A percentile compares a stretch with the other conserved stretches of the same genome.
Conservation (phyloP, 169 alveolate genomes). For the Plasmodium vivax region DNA sequence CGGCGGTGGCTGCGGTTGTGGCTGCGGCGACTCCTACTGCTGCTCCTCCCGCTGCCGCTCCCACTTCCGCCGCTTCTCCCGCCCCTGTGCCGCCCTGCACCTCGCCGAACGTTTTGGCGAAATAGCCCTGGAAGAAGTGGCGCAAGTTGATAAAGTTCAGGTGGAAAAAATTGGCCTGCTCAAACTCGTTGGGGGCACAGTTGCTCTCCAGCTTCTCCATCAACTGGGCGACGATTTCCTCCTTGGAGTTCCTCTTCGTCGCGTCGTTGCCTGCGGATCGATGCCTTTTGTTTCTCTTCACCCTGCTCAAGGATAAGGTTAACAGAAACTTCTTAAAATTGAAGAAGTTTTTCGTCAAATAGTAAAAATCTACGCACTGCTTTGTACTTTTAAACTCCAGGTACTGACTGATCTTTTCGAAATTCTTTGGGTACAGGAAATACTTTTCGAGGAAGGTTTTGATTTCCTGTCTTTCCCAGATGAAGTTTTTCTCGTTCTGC, state of each 20-base stretch:
- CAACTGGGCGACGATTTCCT: slow-evolving; percentile 50
- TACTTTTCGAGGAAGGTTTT: slow-evolving; percentile 87
- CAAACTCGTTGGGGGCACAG: slow-evolving; percentile 37
- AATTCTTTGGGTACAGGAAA: slow-evolving; percentile 90
- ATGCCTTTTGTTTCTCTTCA: slow-evolving; percentile 25
- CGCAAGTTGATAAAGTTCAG: slow-evolving; percentile 4
- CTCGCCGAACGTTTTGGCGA: slow-evolving; percentile 20
- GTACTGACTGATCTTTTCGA: slow-evolving; percentile 88
- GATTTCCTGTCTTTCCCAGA: slow-evolving; percentile 88
- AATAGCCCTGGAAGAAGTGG: slow-evolving; percentile 26
- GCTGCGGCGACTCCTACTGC: too few species aligned
- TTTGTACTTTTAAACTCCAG: slow-evolving; percentile 87
- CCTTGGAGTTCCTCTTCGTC: slow-evolving; percentile 42
- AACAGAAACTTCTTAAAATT: slow-evolving; percentile 30
- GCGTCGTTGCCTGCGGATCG: slow-evolving; percentile 4
- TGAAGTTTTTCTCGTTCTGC: slow-evolving; percentile 73
- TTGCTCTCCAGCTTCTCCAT: slow-evolving; percentile 47
- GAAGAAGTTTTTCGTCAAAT: slow-evolving; percentile 59
- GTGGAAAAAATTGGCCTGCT: slow-evolving; percentile 21
- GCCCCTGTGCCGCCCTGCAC: neutral
- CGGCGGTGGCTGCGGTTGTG: too few species aligned
- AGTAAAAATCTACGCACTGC: slow-evolving; percentile 89
- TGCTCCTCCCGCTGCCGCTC: neutral
- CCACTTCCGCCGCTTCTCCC: neutral
- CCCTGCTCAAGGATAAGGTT: slow-evolving; percentile 27